A percentile compares a stretch with the other conserved stretches of the same genome.
Evolutionary conservation across 371 early-diverging fungal species (phyloP).

Genomic region (Chytridium lagenaria): DNA sequence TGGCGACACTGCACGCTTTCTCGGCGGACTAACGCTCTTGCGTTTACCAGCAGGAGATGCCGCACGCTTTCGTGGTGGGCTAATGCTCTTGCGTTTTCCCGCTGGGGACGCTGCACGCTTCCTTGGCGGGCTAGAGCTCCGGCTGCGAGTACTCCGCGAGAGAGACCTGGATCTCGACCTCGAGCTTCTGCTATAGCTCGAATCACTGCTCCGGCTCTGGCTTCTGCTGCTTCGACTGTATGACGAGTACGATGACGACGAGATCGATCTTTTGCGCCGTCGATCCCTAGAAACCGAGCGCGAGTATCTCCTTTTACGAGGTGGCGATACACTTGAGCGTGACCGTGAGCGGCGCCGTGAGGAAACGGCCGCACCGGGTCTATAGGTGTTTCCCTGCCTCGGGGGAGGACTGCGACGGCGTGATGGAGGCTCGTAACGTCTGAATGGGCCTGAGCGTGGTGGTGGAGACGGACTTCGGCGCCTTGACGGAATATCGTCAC

Average conservation of each 20-base stretch:
- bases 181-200: not conserved
- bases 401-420: conserved; percentile 1
- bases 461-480: not conserved
- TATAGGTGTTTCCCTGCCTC: not conserved
- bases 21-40: no score
- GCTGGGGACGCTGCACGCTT: not conserved
- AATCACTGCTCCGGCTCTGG: not conserved
- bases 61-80: not conserved
- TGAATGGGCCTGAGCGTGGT: not conserved
- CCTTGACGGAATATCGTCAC: not conserved
- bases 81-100: not conserved
- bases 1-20: no score
- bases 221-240: conserved; percentile 13
- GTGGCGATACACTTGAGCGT: not conserved
- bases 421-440: not conserved
- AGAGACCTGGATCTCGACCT: conserved; percentile 11
- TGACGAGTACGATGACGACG: not conserved
- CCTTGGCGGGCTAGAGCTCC: not conserved
- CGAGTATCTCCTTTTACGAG: not conserved
- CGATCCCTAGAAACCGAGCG: not conserved
- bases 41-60: no score
- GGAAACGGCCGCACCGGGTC: not conserved
- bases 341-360: not conserved
- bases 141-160: not conserved
- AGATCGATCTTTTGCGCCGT: not conserved